Evolutionary conservation across 2,329 filamentous ascomycete genomes (phyloP), one percentile per base, ranked within the genome.

Genomic region (Verticillium klebahnii): DNA sequence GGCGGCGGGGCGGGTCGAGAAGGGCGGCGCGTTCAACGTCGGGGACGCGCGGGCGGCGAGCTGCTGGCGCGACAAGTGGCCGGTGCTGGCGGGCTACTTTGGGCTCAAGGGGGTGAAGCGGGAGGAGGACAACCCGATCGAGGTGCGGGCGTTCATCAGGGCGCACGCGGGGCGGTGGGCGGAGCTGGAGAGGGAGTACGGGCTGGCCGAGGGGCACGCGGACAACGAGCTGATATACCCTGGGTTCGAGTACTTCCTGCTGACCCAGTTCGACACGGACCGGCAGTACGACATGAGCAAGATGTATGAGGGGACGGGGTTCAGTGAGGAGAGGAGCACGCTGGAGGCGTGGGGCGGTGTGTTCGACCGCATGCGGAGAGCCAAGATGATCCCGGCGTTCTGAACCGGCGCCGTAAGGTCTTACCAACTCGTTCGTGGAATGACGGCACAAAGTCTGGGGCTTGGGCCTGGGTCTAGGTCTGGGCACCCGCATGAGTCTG

Each of bases 271-370:
- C 62, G 75, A 80, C 64, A 78, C 77, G 61, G 77, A 80, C 64
- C 70, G 78, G 17, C 75, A 79, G 52, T 76, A 75, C 63, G 77
- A 80, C 65, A 77, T 80, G 75, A 73, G 64, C 12, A 76, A 76
- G 69, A 73, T 74, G 68, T 77, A 79, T 66, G 71, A 68, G 25
- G 73, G 71, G 7, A 64, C 65, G 5, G 74, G 77, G n/a, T 77
- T 80, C 65, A 66, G 59, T 2, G 77, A 80, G 67, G 77, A 80
- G 68, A 71, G 75, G 19, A 68, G 64, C n/a, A 74, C 75, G 6
- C 64, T 64, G 40, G 56, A 74, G 58, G 68, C 75, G 1, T 81
- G 78, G 76, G 71, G 76, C 8, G 65, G 62, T 8, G 74, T 78
- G 19, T 80, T 79, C 71, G 78, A 80, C 56, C 68, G 74, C 59